phyloP scores from a whole-genome alignment of 78 protist species.

The Monocercomonoides exilis region DNA sequence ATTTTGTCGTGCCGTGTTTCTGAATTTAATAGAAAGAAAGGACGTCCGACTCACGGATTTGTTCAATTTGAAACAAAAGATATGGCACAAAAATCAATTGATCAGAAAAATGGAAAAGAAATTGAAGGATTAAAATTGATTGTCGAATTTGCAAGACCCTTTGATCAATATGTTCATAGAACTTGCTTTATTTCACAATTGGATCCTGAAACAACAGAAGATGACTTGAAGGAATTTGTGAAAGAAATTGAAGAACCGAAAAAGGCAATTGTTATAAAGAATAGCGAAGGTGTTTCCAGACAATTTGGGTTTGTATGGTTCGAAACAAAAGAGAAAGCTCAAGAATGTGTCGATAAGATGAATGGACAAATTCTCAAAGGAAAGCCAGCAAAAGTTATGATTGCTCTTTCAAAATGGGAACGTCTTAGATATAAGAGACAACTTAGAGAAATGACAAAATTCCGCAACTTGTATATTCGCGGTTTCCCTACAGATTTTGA shows the following conservation, averaged over 20 bases:
- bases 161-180: too few relatives aligned
- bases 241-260: too few relatives aligned
- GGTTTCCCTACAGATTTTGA: neutral
- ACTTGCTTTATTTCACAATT: too few relatives aligned
- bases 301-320: neutral
- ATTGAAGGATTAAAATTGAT: too few relatives aligned
- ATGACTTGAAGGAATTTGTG: too few relatives aligned
- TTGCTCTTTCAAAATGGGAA: neutral
- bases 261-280: too few relatives aligned
- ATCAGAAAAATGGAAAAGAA: neutral
- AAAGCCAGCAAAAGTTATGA: neutral
- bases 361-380: neutral
- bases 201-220: too few relatives aligned
- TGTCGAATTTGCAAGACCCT: too few relatives aligned
- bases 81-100: neutral
- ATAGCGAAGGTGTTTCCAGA: neutral
- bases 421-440: neutral
- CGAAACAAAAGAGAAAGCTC: neutral
- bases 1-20: neutral
- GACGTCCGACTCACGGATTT: neutral
- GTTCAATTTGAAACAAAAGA: neutral
- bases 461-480: neutral
- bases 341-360: neutral
- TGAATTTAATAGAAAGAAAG: neutral
- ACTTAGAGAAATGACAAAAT: neutral